Base-by-base conservation (phyloP, 441 rosid genomes). In the Aquilaria agallochum region DNA sequence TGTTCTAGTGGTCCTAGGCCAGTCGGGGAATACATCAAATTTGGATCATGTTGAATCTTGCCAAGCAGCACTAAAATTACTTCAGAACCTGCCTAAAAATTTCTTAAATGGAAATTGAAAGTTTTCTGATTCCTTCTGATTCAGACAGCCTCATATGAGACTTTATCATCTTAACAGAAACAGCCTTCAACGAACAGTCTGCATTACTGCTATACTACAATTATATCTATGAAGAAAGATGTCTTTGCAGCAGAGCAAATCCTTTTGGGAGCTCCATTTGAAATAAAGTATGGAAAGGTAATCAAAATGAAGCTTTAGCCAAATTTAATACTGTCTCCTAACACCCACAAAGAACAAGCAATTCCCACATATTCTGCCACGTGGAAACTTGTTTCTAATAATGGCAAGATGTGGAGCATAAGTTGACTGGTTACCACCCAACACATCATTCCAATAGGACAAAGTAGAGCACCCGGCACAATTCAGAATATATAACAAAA, bases 321-420 rank as follows among this genome's bases (percentile, higher is more conserved):
- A 59, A 42, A 50, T 69, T 44, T 50, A 46, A 36, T 40, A 59
- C 32, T 66, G 49, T 64, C 53, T 48, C 55, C 70, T 63, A 66
- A 50, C 65, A 46, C 62, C 69, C 56, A 58, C 58, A 55, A 9
- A 64, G 49, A 55, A 9, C 32, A 52, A 20, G 9, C 31, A 58
- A 31, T 8, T 55, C 63, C 33, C 46, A 54, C 27, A 48, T 31
- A 27, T 64, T 27, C 9, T 40, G 45, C 31, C 46, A 50, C 66
- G 42, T 31, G 13, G 4, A 59, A 74, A 62, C 62, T 71, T 77
- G 55, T 77, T 79, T 70, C 86, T 77, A 70, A 79, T 77, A 69
- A 65, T 68, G n/a, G 79, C 61, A 69, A 66, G 62, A 60, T 31
- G 66, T 59, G 68, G 65, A 36, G 6, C 61, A 42, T 42, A 66